Base-by-base conservation (phyloP, 306 rosid genomes). In the Begonia peltatifolia region DNA sequence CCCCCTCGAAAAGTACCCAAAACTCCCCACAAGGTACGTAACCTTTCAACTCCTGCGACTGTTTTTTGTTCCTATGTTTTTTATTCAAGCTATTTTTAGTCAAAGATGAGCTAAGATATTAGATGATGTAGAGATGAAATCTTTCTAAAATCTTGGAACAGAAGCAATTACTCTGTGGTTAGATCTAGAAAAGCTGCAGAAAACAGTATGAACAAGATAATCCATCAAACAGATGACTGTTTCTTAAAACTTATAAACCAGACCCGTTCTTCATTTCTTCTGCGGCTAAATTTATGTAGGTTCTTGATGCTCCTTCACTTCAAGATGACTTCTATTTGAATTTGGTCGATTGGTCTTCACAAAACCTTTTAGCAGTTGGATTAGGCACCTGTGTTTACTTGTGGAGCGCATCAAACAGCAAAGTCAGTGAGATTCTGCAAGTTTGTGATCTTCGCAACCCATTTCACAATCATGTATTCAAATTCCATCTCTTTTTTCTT, bases 321-420 rank as follows among this genome's bases (percentile, higher is more conserved):
- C 99, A 92, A 59, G 99, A 92, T 74, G 99, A 92, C 65, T 92
- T 92, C 64, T 92, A 92, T 68, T 79, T 92, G 87, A 92, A 92
- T 67, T 86, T 92, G 0, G 99, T 92, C 61, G 99, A 92, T 63
- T 92, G 99, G 99, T 92, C 99, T 41, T 83, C 94, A n/a, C 99
- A 92, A 54, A 90, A 90, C 75, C 76, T 82, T 42, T 87, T 90
- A 12, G 99, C 99, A 2, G 99, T 90, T 59, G 99, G 94, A 12
- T 63, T 90, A 51, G 99, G 99, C 13, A 90, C 94, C 14, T 83
- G 88, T 42, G 99, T 90, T 60, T 90, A 90, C 71, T 80, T 90
- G 11, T 90, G 95, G 95, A 90, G 94, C 47, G 99, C 99, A 49
- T 72, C 95, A 64, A 90, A 90, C 68, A 80, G 95, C 79, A 86